These are phyloP conservation scores for Cyberlindnera mycetangii DNA, from an alignment of 805 yeast genomes.

Conservation along the genomic window DNA sequence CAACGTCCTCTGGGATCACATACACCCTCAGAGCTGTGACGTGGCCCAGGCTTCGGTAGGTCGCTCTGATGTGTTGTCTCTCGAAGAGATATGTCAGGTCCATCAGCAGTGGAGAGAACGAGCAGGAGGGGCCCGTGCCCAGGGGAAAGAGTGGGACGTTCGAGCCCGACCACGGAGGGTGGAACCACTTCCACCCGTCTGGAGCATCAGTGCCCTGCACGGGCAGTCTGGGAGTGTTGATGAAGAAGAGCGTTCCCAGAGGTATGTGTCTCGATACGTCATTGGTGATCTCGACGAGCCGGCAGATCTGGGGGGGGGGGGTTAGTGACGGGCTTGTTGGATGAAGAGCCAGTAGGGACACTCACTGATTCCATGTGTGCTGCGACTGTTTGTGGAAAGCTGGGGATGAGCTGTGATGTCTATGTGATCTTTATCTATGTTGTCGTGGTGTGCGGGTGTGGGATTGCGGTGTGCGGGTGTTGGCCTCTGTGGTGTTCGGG, in stretches of 20 bases:
- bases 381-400: background rate
- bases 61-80: slow-evolving; percentile 37
- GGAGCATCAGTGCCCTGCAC: slow-evolving; percentile 37
- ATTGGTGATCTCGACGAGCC: slow-evolving; percentile 17
- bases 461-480: too few species aligned
- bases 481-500: too few species aligned
- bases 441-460: too few species aligned
- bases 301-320: slow-evolving; percentile 15
- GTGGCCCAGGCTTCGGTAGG: slow-evolving; percentile 35
- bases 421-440: too few species aligned
- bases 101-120: slow-evolving; percentile 27
- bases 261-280: slow-evolving; percentile 33
- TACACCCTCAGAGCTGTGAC: slow-evolving; percentile 43
- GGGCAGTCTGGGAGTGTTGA: slow-evolving; percentile 39
- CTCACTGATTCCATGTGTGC: slow-evolving; percentile 1
- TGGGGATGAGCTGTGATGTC: too few species aligned
- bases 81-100: slow-evolving; percentile 44
- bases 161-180: slow-evolving; percentile 37
- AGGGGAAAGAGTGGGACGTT: slow-evolving; percentile 8
- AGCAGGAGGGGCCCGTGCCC: slow-evolving; percentile 9
- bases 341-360: background rate
- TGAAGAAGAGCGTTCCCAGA: slow-evolving; percentile 47
- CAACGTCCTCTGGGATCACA: slow-evolving; percentile 43
- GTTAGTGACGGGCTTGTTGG: background rate
- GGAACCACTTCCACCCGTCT: slow-evolving; percentile 57